Conservation (phyloP, 257 asterid genomes). For the Solanum etuberosum region DNA sequence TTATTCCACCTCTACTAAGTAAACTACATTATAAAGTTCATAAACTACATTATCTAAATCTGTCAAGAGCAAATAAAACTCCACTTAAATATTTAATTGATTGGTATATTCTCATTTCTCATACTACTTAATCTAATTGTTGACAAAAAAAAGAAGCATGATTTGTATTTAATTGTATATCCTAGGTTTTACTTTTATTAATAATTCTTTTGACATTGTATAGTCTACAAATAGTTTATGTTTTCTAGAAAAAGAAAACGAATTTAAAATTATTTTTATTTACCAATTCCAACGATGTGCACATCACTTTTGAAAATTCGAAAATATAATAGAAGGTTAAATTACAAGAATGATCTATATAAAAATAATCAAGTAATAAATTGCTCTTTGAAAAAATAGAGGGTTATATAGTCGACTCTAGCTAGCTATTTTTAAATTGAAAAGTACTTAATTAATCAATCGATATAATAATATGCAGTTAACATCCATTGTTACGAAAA, state of each 20-base stretch:
- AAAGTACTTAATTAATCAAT: neutral
- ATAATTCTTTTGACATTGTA: neutral
- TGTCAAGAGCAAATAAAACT: neutral
- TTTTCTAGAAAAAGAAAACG: neutral
- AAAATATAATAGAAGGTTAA: neutral
- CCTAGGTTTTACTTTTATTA: neutral
- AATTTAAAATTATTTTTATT: too few species aligned
- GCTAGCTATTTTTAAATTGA: neutral
- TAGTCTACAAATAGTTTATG: neutral
- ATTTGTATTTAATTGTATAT: neutral
- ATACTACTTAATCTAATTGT: neutral
- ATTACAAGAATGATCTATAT: neutral
- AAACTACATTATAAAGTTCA: neutral
- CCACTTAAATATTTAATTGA: neutral
- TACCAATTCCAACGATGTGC: neutral
- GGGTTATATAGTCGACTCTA: too few species aligned
- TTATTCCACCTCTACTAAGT: too few species aligned
- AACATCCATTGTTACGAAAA: neutral
- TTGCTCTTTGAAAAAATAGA: neutral
- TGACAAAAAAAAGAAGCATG: neutral
- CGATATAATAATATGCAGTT: too few species aligned
- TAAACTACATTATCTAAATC: neutral
- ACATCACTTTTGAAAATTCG: neutral
- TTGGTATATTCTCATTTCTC: neutral
- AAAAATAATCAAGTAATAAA: neutral